Evolutionary conservation across 345 rosid species (phyloP).

Genomic region (Gossypium mustelinum): DNA sequence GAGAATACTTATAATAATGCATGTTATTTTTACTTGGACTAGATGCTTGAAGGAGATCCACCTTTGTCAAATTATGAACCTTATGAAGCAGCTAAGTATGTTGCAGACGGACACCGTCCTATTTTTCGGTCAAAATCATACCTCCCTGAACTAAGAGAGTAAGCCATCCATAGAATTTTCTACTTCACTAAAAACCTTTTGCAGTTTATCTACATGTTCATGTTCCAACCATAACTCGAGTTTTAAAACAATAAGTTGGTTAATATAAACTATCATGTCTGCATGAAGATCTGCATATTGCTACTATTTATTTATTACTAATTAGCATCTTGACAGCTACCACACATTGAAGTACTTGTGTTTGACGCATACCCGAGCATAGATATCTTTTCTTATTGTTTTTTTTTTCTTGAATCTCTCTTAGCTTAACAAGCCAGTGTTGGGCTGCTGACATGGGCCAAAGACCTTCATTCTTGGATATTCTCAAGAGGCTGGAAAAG

Average conservation of each 20-base stretch:
- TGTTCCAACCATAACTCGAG: not conserved
- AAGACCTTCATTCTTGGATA: constrained; percentile 89
- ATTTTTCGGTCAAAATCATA: constrained; percentile 71
- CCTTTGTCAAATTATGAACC: constrained; percentile 80
- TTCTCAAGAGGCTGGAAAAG: constrained; percentile 88
- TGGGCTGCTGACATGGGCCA: constrained; percentile 86
- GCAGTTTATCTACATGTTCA: not conserved
- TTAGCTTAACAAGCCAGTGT: constrained; percentile 70
- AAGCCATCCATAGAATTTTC: constrained; percentile 29
- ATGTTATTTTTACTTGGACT: constrained; percentile 20
- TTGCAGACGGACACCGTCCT: constrained; percentile 91
- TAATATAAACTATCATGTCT: not conserved
- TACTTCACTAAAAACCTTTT: not conserved
- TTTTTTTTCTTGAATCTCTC: constrained; percentile 16
- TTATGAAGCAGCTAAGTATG: constrained; percentile 91
- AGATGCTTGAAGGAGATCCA: constrained; percentile 99
- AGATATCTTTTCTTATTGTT: constrained; percentile 14
- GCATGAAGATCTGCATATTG: not conserved
- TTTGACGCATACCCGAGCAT: not conserved
- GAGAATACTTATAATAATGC: constrained; percentile 16
- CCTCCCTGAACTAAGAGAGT: constrained; percentile 76
- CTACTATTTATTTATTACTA: not conserved
- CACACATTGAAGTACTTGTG: not conserved
- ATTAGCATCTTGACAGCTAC: not conserved
- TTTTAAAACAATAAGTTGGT: constrained; percentile 5